These are phyloP conservation scores for Podaxis rugospora DNA, from an alignment of 768 basidiomycete species.

Conservation along the genomic window DNA sequence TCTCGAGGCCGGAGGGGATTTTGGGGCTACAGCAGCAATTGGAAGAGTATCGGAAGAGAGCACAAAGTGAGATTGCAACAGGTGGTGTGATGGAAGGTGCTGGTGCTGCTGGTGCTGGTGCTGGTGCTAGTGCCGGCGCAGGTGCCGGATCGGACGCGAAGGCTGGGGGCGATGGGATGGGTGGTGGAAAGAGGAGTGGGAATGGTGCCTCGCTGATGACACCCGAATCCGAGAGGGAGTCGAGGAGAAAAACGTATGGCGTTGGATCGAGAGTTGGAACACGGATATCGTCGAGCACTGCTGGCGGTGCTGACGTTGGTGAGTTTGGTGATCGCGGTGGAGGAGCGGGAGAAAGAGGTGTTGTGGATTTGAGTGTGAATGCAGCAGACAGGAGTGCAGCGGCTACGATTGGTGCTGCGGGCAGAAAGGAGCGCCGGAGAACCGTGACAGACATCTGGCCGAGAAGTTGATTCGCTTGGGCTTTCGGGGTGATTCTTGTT, in stretches of 20 bases:
- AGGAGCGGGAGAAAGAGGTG: conserved; percentile 15
- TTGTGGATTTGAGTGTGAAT: conserved; percentile 19
- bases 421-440: conserved; percentile 35
- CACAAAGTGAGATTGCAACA: conserved; percentile 17
- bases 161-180: neutral
- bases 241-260: conserved; percentile 30
- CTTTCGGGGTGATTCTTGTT: conserved; percentile 1
- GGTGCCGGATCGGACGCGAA: neutral
- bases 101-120: neutral
- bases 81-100: conserved; percentile 4
- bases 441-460: conserved; percentile 46
- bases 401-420: conserved; percentile 20
- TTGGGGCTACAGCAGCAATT: conserved; percentile 52
- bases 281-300: conserved; percentile 39
- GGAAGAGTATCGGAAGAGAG: conserved; percentile 29
- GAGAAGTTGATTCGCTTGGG: conserved; percentile 14
- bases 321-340: conserved; percentile 6
- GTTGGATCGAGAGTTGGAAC: conserved; percentile 31
- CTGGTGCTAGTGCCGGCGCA: neutral
- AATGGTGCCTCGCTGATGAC: conserved; percentile 5
- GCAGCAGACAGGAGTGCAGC: conserved; percentile 40
- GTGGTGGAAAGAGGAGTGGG: conserved; percentile 6
- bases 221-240: conserved; percentile 40
- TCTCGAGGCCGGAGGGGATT: conserved; percentile 49
- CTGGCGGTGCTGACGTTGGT: conserved; percentile 10